Evolutionary conservation across 805 yeast species (phyloP), one percentile per base, ranked within the genome.

Genomic region (Saturnispora quitensis): DNA sequence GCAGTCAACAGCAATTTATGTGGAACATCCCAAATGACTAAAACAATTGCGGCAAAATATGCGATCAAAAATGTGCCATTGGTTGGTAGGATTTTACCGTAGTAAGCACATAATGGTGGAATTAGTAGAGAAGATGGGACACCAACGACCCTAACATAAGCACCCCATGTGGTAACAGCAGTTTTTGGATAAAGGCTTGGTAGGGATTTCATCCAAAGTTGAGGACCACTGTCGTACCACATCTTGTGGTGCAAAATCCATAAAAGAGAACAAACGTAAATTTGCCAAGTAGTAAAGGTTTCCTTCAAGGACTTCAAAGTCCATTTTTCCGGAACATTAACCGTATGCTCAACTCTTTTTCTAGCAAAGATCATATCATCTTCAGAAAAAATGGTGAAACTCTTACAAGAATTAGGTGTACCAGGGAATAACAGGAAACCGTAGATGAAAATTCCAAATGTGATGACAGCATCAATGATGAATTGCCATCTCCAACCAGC

Each of bases 401-500:
- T 69, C 40, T 57, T 60, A 43, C 59, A 55, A 40, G 60, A 44
- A 27, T 54, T 51, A 33, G 68, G 66, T 35, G 72, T 68, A 73
- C 81, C 85, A 12, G 87, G 87, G 61, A 81, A 78, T 51, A 74
- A 74, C 3, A 82, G 45, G 40, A 77, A 70, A 1, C 87, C 86
- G 55, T 75, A 79, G 7, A 83, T 10, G 5, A 83, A 85, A 36
- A 84, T 76, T 2, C 73, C 78, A 27, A 82, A 59, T 5, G 84
- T 78, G 47, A 84, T 73, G 46, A 78, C 59, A 12, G 82, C 83
- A 62, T 82, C 87, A 55, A 84, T 73, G 45, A 84, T 77, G 60
- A 81, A 84, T 62, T 81, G 78, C 89, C 89, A 84, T 69, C 82
- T 73, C 89, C 89, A 84, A 12, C 86, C 81, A 8, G 73, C 72